phyloP scores from a whole-genome alignment of 192 early-diverging fungal genomes.

The Entomortierella chlamydospora region DNA sequence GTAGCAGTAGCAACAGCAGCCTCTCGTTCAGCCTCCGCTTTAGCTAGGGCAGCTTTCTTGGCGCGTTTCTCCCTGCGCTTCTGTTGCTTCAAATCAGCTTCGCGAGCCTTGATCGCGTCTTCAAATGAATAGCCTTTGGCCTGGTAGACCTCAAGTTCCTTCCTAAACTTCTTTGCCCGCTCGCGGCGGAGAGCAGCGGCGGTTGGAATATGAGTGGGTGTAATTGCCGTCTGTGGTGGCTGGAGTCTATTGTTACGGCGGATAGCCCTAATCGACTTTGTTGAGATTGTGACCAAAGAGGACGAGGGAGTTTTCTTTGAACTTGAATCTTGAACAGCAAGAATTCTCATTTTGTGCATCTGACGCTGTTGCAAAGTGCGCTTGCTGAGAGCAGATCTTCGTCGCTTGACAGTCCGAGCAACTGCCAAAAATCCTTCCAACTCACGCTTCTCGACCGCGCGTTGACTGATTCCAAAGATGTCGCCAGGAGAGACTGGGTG shows the following conservation, averaged over 20 bases:
- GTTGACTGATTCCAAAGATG: constrained; percentile 54
- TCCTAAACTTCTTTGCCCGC: constrained; percentile 25
- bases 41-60: constrained; percentile 21
- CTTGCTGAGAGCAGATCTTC: constrained; percentile 10
- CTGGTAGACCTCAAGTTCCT: constrained; percentile 33
- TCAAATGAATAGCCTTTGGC: constrained; percentile 25
- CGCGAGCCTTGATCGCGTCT: constrained; percentile 21
- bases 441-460: constrained; percentile 39
- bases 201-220: not conserved
- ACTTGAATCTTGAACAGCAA: not conserved
- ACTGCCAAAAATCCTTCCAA: constrained; percentile 37
- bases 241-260: constrained; percentile 4
- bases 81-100: constrained; percentile 11
- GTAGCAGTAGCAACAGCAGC: constrained; percentile 10
- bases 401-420: constrained; percentile 19
- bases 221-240: not conserved
- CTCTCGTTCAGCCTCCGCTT: constrained; percentile 31
- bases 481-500: constrained; percentile 48
- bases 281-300: not conserved
- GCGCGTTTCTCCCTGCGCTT: constrained; percentile 19
- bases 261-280: not conserved
- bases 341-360: constrained; percentile 24
- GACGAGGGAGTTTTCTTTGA: not conserved
- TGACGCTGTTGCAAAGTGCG: constrained; percentile 29
- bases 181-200: constrained; percentile 25